These are phyloP conservation scores for Effrenium voratum DNA, from an alignment of 73 alveolate genomes.

Conservation along the genomic window DNA sequence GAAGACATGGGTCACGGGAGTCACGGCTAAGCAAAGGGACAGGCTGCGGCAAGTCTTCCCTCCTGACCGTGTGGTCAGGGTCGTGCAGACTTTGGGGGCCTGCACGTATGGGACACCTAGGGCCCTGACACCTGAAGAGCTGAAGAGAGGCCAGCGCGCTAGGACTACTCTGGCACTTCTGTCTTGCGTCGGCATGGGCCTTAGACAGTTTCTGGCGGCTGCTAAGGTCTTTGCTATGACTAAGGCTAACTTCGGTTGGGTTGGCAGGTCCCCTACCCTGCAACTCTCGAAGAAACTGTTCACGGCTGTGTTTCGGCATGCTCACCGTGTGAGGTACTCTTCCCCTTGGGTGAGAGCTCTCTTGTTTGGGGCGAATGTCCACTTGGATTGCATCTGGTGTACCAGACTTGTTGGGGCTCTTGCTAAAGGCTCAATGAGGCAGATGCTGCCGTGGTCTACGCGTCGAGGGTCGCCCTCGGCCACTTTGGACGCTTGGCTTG, in stretches of 20 bases:
- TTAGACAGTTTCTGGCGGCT: background rate
- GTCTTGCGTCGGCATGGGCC: background rate
- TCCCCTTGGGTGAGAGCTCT: background rate
- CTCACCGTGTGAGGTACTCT: background rate
- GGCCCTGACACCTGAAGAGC: background rate
- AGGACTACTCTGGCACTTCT: background rate
- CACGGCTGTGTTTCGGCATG: background rate
- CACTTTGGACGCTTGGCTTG: background rate
- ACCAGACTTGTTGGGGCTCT: background rate
- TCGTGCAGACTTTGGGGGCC: background rate
- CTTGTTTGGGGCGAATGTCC: background rate
- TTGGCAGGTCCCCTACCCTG: background rate
- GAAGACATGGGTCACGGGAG: background rate
- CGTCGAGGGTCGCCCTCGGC: background rate
- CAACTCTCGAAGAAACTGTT: background rate
- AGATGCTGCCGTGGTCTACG: background rate
- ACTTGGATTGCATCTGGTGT: background rate
- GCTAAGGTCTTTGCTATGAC: constrained; percentile 5
- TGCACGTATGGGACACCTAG: background rate
- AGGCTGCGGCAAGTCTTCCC: background rate
- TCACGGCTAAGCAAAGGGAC: background rate
- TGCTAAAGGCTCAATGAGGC: background rate
- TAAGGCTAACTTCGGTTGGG: constrained; percentile 5
- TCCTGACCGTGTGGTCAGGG: background rate
- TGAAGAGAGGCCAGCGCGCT: background rate